Evolutionary conservation across 257 asterid species (phyloP), one percentile per base, ranked within the genome.

Genomic region (Lantana camara): DNA sequence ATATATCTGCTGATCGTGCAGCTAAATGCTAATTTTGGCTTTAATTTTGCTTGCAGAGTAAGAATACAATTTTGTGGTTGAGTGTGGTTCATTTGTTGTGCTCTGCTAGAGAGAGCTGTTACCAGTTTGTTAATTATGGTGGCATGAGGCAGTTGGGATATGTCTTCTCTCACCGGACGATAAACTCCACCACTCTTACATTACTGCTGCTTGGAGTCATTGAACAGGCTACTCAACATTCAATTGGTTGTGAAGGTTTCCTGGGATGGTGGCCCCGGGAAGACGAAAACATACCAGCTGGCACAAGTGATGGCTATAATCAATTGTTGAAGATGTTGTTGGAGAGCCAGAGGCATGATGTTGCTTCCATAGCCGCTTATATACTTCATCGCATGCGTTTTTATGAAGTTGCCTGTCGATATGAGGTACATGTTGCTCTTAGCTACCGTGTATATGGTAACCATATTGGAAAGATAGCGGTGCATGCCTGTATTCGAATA

Each of bases 341-440:
- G 83, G 90, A 84, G 81, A 84, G 71, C 75, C 95, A 74, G 72
- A 86, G 95, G 74, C 96, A 93, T 75, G 95, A 85, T 79, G 82
- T 90, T 73, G 97, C 95, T 50, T 86, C 95, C 59, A 85, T 85
- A 62, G 83, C 90, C 54, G 81, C 97, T 56, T 82, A 85, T 75
- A 75, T 90, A 73, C 99, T 94, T 81, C 87, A 90, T 67, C 97
- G 96, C 54, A 9, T 83, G 78, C 95, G 90, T 35, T 75, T 83
- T 40, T 94, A 90, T 81, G 99, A 94, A 84, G 89, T 88, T 77
- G 85, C 96, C 71, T 86, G 95, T 49, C 80, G 93, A 90, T 90
- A 84, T 70, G 99, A 94, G 96, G 99, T 94, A 81, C 60, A 46
- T 67, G 66, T 40, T 75, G 41, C 69, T 68, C 11, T 79, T 62